These are phyloP conservation scores for Blastocystis sp. DNA, from an alignment of 352 stramenopile genomes.

Conservation along the genomic window DNA sequence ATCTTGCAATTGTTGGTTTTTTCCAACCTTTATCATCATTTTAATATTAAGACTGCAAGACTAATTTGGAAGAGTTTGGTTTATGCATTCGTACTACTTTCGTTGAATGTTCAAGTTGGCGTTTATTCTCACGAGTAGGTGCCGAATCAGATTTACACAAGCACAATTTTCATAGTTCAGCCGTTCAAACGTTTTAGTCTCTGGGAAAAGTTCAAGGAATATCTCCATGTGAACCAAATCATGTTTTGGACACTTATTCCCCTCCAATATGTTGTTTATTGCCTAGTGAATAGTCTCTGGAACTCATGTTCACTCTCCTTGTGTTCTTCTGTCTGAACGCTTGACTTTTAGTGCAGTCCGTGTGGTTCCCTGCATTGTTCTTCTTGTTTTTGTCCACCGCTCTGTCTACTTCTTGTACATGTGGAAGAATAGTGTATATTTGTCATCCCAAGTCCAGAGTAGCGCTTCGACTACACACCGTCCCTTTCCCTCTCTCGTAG, in stretches of 20 bases:
- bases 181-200: not conserved
- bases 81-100: not conserved
- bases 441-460: not conserved
- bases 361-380: too few species aligned
- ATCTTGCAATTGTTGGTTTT: not conserved
- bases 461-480: constrained; percentile 14
- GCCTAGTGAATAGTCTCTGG: not conserved
- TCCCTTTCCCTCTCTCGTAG: not conserved
- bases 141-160: not conserved
- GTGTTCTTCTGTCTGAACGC: not conserved
- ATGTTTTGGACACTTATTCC: constrained; percentile 10
- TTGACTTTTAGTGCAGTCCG: too few species aligned
- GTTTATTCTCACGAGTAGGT: not conserved
- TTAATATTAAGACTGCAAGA: not conserved
- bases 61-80: not conserved
- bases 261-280: not conserved
- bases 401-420: constrained; percentile 23
- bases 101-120: not conserved
- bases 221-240: constrained; percentile 15
- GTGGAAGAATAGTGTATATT: not conserved
- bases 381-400: not conserved
- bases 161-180: not conserved
- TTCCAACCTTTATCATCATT: not conserved
- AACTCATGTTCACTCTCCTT: not conserved
- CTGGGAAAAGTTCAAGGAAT: not conserved